Conservation (phyloP, 768 basidiomycete genomes). For the Pisolithus orientalis region DNA sequence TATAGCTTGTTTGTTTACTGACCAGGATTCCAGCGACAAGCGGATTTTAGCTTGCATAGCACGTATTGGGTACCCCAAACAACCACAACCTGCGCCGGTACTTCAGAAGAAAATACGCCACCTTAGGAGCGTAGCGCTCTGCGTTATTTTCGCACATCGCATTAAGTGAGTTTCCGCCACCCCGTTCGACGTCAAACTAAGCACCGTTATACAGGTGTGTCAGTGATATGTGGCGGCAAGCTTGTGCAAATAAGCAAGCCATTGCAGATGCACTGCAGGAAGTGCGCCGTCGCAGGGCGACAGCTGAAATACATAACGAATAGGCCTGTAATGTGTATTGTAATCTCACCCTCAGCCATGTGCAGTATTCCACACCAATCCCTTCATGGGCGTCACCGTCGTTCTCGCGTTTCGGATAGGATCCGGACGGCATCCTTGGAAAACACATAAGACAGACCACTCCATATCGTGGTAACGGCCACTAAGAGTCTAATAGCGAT, state of each 20-base stretch:
- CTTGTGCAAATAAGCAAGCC: constrained; percentile 53
- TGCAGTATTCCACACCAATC: constrained; percentile 1
- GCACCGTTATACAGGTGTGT: constrained; percentile 39
- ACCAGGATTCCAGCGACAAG: constrained; percentile 42
- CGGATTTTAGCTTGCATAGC: constrained; percentile 74
- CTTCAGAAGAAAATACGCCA: constrained; percentile 37
- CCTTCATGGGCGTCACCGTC: constrained; percentile 21
- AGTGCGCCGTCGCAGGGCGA: constrained; percentile 49
- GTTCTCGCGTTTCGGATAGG: constrained; percentile 33
- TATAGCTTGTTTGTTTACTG: constrained; percentile 1
- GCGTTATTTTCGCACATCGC: constrained; percentile 60
- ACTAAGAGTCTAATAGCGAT: constrained; percentile 63
- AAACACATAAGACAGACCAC: constrained; percentile 78
- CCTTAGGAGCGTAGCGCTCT: constrained; percentile 51
- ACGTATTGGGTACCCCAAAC: constrained; percentile 57
- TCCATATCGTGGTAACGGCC: constrained; percentile 87
- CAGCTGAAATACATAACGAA: constrained; percentile 7
- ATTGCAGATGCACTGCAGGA: constrained; percentile 65
- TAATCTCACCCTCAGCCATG: constrained; percentile 5
- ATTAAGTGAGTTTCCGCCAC: constrained; percentile 42
- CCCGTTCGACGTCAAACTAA: not conserved
- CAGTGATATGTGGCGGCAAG: constrained; percentile 58
- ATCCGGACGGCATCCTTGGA: constrained; percentile 69
- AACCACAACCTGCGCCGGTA: constrained; percentile 31
- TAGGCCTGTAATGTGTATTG: constrained; percentile 13